phyloP scores from a whole-genome alignment of 371 early-diverging fungal genomes.

The Dipsacomyces acuminosporus region DNA sequence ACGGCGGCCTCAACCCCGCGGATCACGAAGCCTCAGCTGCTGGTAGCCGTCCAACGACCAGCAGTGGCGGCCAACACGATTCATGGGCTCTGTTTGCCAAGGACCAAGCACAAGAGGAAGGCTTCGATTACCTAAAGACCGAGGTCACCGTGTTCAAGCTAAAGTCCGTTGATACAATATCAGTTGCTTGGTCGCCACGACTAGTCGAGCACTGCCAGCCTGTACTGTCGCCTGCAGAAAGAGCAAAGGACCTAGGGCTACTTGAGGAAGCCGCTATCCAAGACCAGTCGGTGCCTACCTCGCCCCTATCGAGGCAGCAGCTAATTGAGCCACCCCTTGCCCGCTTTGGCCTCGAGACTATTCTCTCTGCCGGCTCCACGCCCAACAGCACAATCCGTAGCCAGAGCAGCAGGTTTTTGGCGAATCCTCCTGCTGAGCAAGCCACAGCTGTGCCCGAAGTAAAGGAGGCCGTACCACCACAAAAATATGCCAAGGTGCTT shows the following conservation, averaged over 20 bases:
- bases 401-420: too few relatives aligned
- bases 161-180: slow-evolving; percentile 1
- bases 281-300: too few relatives aligned
- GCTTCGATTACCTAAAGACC: slow-evolving; percentile 8
- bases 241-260: too few relatives aligned
- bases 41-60: too few relatives aligned
- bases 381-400: not conserved
- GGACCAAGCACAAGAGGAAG: not conserved
- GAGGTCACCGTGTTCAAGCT: slow-evolving; percentile 14
- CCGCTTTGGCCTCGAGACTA: not conserved
- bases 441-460: too few relatives aligned
- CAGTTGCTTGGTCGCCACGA: slow-evolving; percentile 12
- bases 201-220: not conserved
- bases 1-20: not conserved
- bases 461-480: too few relatives aligned
- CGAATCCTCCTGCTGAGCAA: too few relatives aligned
- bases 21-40: too few relatives aligned
- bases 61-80: not conserved
- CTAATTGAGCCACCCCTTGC: not conserved
- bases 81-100: slow-evolving; percentile 6
- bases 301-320: too few relatives aligned
- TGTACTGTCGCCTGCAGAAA: not conserved
- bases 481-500: not conserved
- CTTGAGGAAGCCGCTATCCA: too few relatives aligned
- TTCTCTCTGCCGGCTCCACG: not conserved